Conservation (phyloP, 1,284 basidiomycete species). For the Rhodotorula sp. region DNA sequence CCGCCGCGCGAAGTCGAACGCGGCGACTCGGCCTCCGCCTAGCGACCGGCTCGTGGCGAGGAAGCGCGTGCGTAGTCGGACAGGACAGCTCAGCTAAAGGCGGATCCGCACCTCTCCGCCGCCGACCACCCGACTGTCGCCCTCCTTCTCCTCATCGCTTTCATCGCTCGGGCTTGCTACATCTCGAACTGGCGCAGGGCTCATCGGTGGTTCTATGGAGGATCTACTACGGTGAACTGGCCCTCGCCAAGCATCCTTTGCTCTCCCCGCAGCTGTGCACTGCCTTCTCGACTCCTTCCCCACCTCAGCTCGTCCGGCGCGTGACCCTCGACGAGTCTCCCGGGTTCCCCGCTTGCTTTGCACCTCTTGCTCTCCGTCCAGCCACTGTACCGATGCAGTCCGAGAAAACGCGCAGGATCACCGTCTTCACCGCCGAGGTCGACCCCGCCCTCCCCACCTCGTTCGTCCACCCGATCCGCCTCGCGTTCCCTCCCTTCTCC, state of each 20-base stretch:
- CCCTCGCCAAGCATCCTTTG: too few species aligned
- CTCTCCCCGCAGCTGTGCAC: too few species aligned
- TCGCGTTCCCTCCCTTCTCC: slow-evolving; percentile 1
- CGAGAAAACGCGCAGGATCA: not conserved
- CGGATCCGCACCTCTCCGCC: too few species aligned
- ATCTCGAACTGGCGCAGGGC: not conserved
- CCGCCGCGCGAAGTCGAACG: not conserved
- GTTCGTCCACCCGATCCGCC: not conserved
- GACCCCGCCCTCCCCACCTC: slow-evolving; percentile 1
- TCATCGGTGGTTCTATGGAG: too few species aligned
- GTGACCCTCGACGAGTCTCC: not conserved
- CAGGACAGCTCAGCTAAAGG: too few species aligned
- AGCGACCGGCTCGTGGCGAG: not conserved
- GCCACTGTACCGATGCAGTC: not conserved
- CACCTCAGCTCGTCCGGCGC: not conserved
- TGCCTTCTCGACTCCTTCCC: not conserved
- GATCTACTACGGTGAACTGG: too few species aligned
- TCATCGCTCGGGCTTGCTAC: not conserved
- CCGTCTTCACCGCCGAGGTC: not conserved
- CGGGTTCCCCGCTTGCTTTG: not conserved
- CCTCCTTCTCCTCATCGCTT: not conserved
- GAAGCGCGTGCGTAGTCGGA: not conserved
- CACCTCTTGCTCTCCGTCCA: not conserved
- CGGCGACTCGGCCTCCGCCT: too few species aligned
- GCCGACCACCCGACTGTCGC: not conserved